Conservation (phyloP, 2,329 filamentous ascomycete genomes). For the Sphaerulina populicola region DNA sequence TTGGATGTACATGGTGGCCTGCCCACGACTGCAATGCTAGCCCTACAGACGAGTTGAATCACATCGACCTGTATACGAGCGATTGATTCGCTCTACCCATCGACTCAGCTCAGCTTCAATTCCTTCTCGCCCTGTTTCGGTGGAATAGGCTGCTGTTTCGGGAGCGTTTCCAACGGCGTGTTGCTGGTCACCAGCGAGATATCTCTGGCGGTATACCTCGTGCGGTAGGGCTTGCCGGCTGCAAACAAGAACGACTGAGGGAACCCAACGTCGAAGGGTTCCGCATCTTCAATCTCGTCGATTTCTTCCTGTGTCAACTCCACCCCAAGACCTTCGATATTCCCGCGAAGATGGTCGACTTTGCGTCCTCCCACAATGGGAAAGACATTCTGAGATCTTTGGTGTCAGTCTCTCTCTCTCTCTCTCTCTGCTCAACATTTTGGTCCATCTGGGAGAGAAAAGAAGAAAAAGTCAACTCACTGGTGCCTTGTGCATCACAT, state of each 20-base stretch:
- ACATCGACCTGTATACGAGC: too few species aligned
- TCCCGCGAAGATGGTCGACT: constrained; percentile 59
- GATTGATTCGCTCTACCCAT: neutral
- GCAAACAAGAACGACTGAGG: constrained; percentile 17
- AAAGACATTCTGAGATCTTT: constrained; percentile 42
- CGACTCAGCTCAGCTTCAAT: constrained; percentile 7
- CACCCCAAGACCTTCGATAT: constrained; percentile 59
- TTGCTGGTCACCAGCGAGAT: constrained; percentile 13
- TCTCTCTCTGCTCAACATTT: neutral
- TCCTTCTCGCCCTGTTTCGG: constrained; percentile 17
- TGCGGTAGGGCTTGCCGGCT: constrained; percentile 17
- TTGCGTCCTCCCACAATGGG: constrained; percentile 65
- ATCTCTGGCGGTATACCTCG: constrained; percentile 14
- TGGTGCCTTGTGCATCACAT: constrained; percentile 21
- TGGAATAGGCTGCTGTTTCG: constrained; percentile 16
- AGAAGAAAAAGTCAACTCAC: neutral
- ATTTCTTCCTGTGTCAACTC: constrained; percentile 55
- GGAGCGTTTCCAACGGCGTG: constrained; percentile 14
- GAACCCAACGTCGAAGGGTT: constrained; percentile 48
- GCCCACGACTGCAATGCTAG: too few species aligned
- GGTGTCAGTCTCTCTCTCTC: too few species aligned
- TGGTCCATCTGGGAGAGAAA: neutral
- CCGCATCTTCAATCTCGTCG: constrained; percentile 54
- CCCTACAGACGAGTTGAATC: too few species aligned
- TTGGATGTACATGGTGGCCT: too few species aligned